phyloP scores from a whole-genome alignment of 202 grass and related monocot species.

The Zoysia matrella region DNA sequence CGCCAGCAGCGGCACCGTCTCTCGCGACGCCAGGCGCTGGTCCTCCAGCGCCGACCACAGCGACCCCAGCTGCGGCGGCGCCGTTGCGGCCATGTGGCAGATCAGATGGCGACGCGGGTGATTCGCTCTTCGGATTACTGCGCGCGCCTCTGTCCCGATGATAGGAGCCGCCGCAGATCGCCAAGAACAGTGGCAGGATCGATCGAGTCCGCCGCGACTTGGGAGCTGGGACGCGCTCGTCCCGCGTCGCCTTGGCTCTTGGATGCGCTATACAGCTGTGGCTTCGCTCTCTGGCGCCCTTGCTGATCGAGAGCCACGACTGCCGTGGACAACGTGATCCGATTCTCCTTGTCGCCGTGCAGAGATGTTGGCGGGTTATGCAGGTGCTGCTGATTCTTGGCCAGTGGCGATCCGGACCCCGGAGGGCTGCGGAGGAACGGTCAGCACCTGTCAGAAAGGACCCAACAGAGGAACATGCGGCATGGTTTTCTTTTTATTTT shows the following conservation, averaged over 20 bases:
- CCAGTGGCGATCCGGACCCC: background rate
- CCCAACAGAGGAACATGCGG: too few species aligned
- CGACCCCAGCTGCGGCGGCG: conserved; percentile 51
- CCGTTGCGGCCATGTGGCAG: background rate
- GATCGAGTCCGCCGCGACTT: background rate
- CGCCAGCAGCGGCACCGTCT: conserved; percentile 40
- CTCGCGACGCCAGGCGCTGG: conserved; percentile 40
- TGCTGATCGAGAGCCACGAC: background rate
- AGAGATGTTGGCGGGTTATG: background rate
- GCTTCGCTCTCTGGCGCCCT: background rate
- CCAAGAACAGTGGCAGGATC: background rate
- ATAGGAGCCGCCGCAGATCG: conserved; percentile 1
- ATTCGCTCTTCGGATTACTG: background rate
- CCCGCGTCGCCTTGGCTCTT: background rate
- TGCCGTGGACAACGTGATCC: background rate
- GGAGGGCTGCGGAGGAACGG: background rate
- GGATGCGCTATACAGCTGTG: background rate
- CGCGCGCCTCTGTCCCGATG: background rate
- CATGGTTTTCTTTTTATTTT: too few species aligned
- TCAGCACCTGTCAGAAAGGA: background rate
- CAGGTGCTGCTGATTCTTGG: background rate
- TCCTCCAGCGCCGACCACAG: conserved; percentile 72
- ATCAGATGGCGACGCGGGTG: background rate
- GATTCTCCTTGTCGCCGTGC: background rate
- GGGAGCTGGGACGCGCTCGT: background rate